phyloP scores from a whole-genome alignment of 331 rosid genomes.

The Rosa hybrid region DNA sequence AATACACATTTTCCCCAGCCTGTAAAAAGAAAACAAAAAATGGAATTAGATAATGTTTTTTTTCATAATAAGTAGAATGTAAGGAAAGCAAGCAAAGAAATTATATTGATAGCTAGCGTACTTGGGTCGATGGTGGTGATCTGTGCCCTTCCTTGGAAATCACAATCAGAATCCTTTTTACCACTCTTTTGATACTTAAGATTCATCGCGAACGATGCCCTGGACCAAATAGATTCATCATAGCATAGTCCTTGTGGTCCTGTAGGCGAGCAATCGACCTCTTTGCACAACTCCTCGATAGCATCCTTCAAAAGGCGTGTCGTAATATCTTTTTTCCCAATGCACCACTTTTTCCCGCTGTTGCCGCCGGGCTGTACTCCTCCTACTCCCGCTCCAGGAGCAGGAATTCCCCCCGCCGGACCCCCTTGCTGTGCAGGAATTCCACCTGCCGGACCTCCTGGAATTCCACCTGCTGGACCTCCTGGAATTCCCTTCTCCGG shows the following conservation, averaged over 20 bases:
- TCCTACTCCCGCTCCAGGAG: not conserved
- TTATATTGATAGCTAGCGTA: not conserved
- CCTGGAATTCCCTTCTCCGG: not conserved
- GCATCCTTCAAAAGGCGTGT: not conserved
- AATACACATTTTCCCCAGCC: slow-evolving; percentile 1
- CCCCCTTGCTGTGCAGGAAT: not conserved
- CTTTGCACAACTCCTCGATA: not conserved
- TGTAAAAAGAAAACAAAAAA: not conserved
- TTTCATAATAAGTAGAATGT: not conserved
- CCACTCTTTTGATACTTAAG: not conserved
- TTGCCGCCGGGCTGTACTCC: not conserved
- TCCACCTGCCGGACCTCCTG: not conserved
- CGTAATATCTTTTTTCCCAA: not conserved
- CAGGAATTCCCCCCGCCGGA: not conserved
- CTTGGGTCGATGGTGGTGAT: not conserved
- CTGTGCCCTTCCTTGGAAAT: not conserved
- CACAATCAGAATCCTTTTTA: not conserved
- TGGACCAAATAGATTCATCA: not conserved
- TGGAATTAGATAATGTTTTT: not conserved
- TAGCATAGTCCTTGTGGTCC: not conserved
- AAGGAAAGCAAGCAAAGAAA: not conserved
- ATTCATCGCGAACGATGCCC: not conserved
- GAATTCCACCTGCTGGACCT: not conserved
- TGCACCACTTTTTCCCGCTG: slow-evolving; percentile 3
- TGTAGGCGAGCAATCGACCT: slow-evolving; percentile 1